Evolutionary conservation across 306 rosid species (phyloP), one percentile per base, ranked within the genome.

Genomic region (Cucumis hystrix): DNA sequence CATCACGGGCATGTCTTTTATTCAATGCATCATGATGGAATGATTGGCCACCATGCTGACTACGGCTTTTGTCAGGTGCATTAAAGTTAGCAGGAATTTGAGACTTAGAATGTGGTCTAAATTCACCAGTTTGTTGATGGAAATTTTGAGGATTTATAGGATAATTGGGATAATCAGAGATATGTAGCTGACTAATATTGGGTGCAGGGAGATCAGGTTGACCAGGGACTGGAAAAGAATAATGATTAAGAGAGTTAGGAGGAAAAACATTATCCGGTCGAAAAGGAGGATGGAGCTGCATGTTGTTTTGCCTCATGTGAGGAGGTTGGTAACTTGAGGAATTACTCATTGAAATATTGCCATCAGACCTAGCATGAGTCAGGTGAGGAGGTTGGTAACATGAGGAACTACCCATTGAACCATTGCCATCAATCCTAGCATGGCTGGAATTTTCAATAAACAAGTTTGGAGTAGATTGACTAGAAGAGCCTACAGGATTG

Each of bases 141-240:
- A 81, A 76, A 70, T 56, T 74, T 21, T 64, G 88, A 12, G 85
- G 80, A 58, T 80, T 84, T 76, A 80, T 90, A 64, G 63, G 84
- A 84, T 66, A 78, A 71, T 72, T 83, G 68, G 82, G 83, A 61
- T 84, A 75, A 41, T 87, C 91, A 47, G 88, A 76, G 78, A 88
- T 80, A 76, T 80, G 84, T 78, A 88, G 80, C 79, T 84, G 86
- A 78, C 92, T 81, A 75, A 88, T 80, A 78, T 89, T 91, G 14
- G 90, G 92, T 63, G 92, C 35, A 70, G 86, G 68, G 78, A 82
- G 86, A 80, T 81, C 85, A 52, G 89, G 90, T 59, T 84, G 90
- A 80, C 79, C 66, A 25, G 87, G 90, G 57, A 74, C 70, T 37
- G 83, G 79, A 64, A 86, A 65, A 75, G 87, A 83, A 75, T 88